Evolutionary conservation across 2,329 filamentous ascomycete species (phyloP).

Genomic region (Aspergillus unguis): DNA sequence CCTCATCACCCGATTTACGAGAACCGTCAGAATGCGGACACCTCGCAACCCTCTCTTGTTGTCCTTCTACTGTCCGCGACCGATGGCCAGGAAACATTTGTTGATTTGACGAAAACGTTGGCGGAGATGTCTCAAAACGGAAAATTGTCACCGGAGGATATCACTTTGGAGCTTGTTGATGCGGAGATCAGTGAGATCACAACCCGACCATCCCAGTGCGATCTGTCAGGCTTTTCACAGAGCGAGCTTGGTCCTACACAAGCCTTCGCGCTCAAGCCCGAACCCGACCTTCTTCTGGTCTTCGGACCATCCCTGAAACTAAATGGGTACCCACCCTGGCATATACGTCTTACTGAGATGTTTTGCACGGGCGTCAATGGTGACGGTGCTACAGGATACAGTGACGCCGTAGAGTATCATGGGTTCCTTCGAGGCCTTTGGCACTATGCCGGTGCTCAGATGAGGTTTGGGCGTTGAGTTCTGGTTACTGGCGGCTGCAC

Average conservation of each 20-base stretch:
- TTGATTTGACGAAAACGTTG: conserved; percentile 91
- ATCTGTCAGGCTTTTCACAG: conserved; percentile 3
- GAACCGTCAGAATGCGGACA: conserved; percentile 14
- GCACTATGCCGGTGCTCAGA: conserved; percentile 81
- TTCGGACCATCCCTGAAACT: conserved; percentile 82
- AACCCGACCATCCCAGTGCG: conserved; percentile 27
- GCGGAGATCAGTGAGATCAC: conserved; percentile 70
- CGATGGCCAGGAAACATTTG: conserved; percentile 88
- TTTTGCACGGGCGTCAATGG: conserved; percentile 58
- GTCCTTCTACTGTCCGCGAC: conserved; percentile 80
- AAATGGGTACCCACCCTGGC: conserved; percentile 94
- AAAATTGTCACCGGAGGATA: conserved; percentile 77
- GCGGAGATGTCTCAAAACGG: conserved; percentile 90
- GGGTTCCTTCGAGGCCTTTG: conserved; percentile 83
- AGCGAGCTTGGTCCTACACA: not conserved
- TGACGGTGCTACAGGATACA: conserved; percentile 35
- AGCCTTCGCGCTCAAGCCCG: conserved; percentile 61
- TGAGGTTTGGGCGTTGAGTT: conserved; percentile 68
- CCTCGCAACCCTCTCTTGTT: conserved; percentile 41
- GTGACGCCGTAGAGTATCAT: conserved; percentile 74
- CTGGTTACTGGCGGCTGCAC: not conserved
- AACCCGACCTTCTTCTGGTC: conserved; percentile 84
- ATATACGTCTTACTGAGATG: conserved; percentile 90
- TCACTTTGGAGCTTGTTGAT: conserved; percentile 81
- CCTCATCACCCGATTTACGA: conserved; percentile 60